These are phyloP conservation scores for Aspergillus sergii DNA, from an alignment of 2,329 filamentous ascomycete species.

Conservation along the genomic window DNA sequence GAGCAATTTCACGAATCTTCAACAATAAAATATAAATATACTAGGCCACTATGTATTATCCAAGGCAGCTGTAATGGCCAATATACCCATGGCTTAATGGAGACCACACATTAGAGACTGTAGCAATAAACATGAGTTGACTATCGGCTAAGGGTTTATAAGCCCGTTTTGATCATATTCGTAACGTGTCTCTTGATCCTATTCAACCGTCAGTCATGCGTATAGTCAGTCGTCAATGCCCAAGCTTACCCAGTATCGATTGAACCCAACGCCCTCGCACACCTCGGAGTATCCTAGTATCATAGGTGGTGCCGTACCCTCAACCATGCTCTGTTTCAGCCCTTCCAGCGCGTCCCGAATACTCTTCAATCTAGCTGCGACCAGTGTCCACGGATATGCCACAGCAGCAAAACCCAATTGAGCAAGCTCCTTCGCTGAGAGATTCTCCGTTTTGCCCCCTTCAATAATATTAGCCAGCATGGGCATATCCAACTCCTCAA, in stretches of 20 bases:
- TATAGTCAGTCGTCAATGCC: neutral
- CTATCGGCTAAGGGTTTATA: neutral
- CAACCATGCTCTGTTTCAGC: constrained; percentile 47
- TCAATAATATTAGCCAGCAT: constrained; percentile 51
- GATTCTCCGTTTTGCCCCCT: constrained; percentile 46
- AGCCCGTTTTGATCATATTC: neutral
- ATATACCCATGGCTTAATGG: no score
- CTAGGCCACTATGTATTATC: no score
- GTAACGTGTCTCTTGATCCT: neutral
- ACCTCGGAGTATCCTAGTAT: constrained; percentile 50
- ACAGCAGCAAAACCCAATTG: constrained; percentile 46
- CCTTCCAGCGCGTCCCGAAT: constrained; percentile 37
- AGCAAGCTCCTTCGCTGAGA: constrained; percentile 43
- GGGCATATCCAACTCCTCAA: constrained; percentile 42
- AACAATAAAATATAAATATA: no score
- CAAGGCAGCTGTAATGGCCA: neutral
- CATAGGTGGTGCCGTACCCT: constrained; percentile 40
- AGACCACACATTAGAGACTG: no score
- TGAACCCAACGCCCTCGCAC: constrained; percentile 51
- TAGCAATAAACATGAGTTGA: no score
- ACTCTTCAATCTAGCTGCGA: constrained; percentile 48
- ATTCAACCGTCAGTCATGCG: neutral
- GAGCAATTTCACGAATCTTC: no score
- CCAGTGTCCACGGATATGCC: constrained; percentile 50
- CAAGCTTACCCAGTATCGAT: constrained; percentile 38